A percentile compares a stretch with the other conserved stretches of the same genome.
Conservation (phyloP, 2,329 filamentous ascomycete genomes). For the Pseudogymnoascus sp. region DNA sequence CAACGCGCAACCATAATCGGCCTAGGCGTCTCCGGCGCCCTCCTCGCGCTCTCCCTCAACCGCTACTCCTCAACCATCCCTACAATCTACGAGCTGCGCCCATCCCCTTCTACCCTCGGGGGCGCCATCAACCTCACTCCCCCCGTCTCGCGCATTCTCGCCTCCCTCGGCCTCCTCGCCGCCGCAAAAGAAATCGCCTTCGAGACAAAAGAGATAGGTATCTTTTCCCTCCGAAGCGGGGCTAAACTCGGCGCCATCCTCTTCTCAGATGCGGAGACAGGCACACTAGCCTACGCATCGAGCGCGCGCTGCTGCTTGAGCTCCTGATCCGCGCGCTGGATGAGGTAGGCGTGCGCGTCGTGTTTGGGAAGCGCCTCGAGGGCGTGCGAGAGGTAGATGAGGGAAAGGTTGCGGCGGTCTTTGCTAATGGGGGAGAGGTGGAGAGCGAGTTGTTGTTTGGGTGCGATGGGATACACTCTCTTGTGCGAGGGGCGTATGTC, state of each 20-base stretch:
- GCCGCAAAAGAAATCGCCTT: conserved; percentile 16
- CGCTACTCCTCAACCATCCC: conserved; percentile 33
- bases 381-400: conserved; percentile 1
- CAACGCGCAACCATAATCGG: conserved; percentile 34
- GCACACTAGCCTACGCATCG: conserved; percentile 23
- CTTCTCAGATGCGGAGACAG: background rate
- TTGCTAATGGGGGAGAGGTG: conserved; percentile 21
- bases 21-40: conserved; percentile 42
- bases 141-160: conserved; percentile 37
- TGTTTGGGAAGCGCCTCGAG: conserved; percentile 11
- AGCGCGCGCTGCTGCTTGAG: conserved; percentile 23
- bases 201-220: conserved; percentile 22
- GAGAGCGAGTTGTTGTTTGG: conserved; percentile 26
- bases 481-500: conserved; percentile 20
- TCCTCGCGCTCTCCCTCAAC: conserved; percentile 39
- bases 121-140: conserved; percentile 40
- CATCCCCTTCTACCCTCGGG: conserved; percentile 35
- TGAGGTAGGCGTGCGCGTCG: conserved; percentile 13
- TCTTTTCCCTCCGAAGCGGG: conserved; percentile 25
- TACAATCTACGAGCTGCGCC: conserved; percentile 40
- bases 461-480: conserved; percentile 29
- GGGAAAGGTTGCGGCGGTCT: conserved; percentile 18
- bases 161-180: conserved; percentile 29
- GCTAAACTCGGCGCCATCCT: conserved; percentile 19
- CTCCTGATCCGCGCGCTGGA: conserved; percentile 18